These are phyloP conservation scores for Cinchona pubescens DNA, from an alignment of 257 asterid species.

Conservation along the genomic window DNA sequence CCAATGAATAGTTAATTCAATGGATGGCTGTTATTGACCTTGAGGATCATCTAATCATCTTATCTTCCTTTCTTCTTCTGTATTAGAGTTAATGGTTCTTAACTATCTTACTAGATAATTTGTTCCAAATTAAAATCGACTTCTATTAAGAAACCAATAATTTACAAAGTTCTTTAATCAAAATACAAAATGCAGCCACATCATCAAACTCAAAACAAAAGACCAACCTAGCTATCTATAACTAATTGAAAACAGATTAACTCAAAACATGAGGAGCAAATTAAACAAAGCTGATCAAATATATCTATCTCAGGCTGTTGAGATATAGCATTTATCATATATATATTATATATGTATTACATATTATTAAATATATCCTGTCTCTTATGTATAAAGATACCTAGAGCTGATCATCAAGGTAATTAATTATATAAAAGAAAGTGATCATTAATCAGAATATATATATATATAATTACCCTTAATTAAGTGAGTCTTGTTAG, in stretches of 20 bases:
- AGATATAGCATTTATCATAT: too few relatives aligned
- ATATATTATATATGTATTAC: too few relatives aligned
- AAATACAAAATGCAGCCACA: constrained; percentile 9
- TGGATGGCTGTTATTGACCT: background rate
- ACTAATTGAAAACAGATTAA: background rate
- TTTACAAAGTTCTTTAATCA: constrained; percentile 21
- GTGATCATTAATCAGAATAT: background rate
- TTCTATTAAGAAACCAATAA: constrained; percentile 15
- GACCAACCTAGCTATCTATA: constrained; percentile 8
- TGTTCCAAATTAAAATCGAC: background rate
- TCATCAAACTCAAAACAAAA: constrained; percentile 20
- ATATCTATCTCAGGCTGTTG: too few relatives aligned
- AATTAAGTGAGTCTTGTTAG: background rate
- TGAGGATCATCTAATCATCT: background rate
- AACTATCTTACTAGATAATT: background rate
- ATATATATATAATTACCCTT: constrained; percentile 8
- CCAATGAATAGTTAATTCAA: background rate
- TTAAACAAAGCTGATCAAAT: background rate
- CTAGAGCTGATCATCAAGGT: constrained; percentile 18
- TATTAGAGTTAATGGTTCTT: background rate
- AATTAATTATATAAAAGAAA: constrained; percentile 2
- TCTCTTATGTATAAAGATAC: too few relatives aligned
- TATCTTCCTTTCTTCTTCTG: background rate
- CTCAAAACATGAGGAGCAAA: background rate
- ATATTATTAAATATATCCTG: too few relatives aligned